These are phyloP conservation scores for Paramecium sexaurelia DNA, from an alignment of 73 alveolate species.

Conservation along the genomic window DNA sequence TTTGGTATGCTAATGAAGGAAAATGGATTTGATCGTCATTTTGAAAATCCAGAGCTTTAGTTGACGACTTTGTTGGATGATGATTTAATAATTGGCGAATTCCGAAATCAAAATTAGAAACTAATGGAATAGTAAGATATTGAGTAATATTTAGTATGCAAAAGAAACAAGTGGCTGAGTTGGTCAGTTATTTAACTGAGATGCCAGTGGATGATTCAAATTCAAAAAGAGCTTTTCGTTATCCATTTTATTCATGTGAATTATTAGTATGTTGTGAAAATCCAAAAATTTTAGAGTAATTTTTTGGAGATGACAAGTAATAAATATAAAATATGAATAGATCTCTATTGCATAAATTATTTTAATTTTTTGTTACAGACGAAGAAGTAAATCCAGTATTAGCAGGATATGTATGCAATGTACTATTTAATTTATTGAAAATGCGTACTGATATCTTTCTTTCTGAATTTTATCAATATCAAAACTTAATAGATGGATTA, in stretches of 20 bases:
- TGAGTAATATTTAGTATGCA: neutral
- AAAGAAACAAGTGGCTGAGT: neutral
- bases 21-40: constrained; percentile 25
- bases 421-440: neutral
- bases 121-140: neutral
- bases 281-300: neutral
- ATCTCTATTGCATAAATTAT: neutral
- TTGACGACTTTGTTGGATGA: constrained; percentile 16
- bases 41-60: neutral
- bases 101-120: constrained; percentile 31
- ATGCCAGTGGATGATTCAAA: constrained; percentile 31
- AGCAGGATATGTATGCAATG: constrained; percentile 55
- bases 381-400: constrained; percentile 31
- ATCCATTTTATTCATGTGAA: constrained; percentile 57
- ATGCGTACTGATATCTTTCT: neutral
- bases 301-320: constrained; percentile 16
- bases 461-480: neutral
- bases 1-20: constrained; percentile 8
- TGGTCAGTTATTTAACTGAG: neutral
- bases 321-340: neutral
- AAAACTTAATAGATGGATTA: neutral
- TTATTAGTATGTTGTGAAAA: constrained; percentile 19
- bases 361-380: neutral
- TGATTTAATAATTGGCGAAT: constrained; percentile 34
- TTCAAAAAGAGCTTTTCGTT: constrained; percentile 45